Percentiles rank a stretch among this genome's conserved stretches.
These are phyloP conservation scores for Aspergillus japonicus DNA, from an alignment of 2,329 filamentous ascomycete genomes.

Conservation along the genomic window DNA sequence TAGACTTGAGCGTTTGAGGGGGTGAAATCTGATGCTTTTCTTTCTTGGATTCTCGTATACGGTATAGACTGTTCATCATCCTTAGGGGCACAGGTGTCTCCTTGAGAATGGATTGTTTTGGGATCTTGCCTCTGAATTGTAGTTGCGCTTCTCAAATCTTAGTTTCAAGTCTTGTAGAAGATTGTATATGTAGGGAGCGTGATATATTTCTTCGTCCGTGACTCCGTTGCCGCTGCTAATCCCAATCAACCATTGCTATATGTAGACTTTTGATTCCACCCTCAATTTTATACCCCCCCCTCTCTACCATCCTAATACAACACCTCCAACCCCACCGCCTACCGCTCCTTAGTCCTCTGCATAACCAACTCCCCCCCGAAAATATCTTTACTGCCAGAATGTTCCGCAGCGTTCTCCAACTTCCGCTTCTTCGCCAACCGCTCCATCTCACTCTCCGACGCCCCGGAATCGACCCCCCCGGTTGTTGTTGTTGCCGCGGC, in stretches of 20 bases:
- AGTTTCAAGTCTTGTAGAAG: no score
- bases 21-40: slow-evolving; percentile 21
- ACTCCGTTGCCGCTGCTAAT: no score
- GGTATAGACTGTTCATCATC: neutral
- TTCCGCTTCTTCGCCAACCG: slow-evolving; percentile 43
- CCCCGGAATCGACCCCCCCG: slow-evolving; percentile 24
- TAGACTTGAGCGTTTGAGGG: slow-evolving; percentile 22
- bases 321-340: neutral
- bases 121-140: no score
- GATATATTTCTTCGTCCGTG: no score
- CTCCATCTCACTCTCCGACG: slow-evolving; percentile 38
- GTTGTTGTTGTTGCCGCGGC: slow-evolving; percentile 13
- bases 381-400: slow-evolving; percentile 25
- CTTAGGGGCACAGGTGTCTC: neutral
- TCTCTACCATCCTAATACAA: no score
- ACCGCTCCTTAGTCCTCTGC: slow-evolving; percentile 30
- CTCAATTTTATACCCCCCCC: no score
- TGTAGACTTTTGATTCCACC: no score
- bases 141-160: no score
- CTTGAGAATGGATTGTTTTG: no score
- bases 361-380: slow-evolving; percentile 40
- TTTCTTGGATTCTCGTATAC: neutral
- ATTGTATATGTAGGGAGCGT: no score
- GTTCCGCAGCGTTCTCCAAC: slow-evolving; percentile 27
- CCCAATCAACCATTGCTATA: no score